Base-by-base conservation (phyloP, 352 stramenopile genomes). In the Aphanomyces euteiches region DNA sequence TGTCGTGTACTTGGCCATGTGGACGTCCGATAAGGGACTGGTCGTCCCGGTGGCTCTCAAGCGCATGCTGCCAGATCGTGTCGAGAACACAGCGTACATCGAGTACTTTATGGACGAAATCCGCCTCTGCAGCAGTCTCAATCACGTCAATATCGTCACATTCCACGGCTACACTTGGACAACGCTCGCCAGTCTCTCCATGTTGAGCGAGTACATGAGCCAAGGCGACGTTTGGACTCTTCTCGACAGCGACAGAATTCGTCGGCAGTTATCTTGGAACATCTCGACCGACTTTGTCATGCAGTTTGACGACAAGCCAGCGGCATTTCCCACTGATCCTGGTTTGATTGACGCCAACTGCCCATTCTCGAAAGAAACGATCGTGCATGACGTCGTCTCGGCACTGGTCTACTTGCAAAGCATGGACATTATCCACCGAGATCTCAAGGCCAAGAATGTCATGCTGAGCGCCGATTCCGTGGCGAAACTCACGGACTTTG, bases 141-240 rank as follows among this genome's bases (percentile, higher is more conserved):
- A 89, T 72, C 90, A 97, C 75, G 78, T 86, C 38, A 84, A 96
- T 73, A 96, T 97, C 69, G 86, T 97, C 69, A 83, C 83, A 47
- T 77, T 96, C 13, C 90, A 92, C 59, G 93, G 92, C 56, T 99
- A 98, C 76, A 82, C 99, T 47, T 69, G 45, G 37, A 57, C 63
- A 37, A 54, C n/a, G 6, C 47, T 69, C 21, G 13, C 3, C 13
- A 61, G n/a, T 17, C 43, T 67, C 6, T 56, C 38, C 12, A 56
- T 48, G 38, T 94, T 99, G 10, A 98, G 97, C 56, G 95, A 99
- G 79, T 90, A 96, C 47, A 97, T 98, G 78, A 82, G 81, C 3
- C 85, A 84, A 10, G 84, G 85, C 3, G 87, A 95, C 69, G 79
- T 95, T 28, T 95, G 41, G 59, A 67, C 40, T 12, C 59, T 67